A percentile compares a stretch with the other conserved stretches of the same genome.
Evolutionary conservation across 2,329 filamentous ascomycete species (phyloP).

Genomic region (Ophiostoma montium): DNA sequence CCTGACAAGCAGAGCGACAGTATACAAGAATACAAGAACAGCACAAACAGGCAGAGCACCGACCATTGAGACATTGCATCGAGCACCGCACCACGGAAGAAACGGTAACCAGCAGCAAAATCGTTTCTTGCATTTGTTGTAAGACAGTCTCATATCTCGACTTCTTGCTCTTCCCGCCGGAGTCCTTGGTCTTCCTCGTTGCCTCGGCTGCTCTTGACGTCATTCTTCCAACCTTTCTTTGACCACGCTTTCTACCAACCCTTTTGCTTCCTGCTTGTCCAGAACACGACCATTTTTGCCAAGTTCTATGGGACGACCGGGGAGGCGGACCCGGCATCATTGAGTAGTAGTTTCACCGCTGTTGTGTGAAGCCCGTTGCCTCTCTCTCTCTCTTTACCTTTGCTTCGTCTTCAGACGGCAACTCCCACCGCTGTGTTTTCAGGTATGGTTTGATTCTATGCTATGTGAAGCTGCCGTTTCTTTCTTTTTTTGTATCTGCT

Average conservation of each 20-base stretch:
- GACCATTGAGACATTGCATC: conserved; percentile 3
- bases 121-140: background rate
- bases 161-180: background rate
- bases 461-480: background rate
- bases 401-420: background rate
- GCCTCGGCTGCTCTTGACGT: background rate
- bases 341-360: conserved; percentile 21
- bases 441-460: background rate
- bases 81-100: background rate
- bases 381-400: background rate
- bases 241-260: background rate
- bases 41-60: too few relatives aligned
- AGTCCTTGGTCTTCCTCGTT: background rate
- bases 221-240: background rate
- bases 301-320: conserved; percentile 26
- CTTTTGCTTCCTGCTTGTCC: conserved; percentile 4
- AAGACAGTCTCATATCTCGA: background rate
- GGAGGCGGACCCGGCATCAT: conserved; percentile 14
- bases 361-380: background rate
- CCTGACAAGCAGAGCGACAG: too few relatives aligned
- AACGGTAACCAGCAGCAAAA: background rate
- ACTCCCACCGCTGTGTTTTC: background rate
- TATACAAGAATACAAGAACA: too few relatives aligned
- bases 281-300: conserved; percentile 11
- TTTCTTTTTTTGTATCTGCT: conserved; percentile 2